These are phyloP conservation scores for Calonectria multiphialidica DNA, from an alignment of 2,329 filamentous ascomycete genomes.

Conservation along the genomic window DNA sequence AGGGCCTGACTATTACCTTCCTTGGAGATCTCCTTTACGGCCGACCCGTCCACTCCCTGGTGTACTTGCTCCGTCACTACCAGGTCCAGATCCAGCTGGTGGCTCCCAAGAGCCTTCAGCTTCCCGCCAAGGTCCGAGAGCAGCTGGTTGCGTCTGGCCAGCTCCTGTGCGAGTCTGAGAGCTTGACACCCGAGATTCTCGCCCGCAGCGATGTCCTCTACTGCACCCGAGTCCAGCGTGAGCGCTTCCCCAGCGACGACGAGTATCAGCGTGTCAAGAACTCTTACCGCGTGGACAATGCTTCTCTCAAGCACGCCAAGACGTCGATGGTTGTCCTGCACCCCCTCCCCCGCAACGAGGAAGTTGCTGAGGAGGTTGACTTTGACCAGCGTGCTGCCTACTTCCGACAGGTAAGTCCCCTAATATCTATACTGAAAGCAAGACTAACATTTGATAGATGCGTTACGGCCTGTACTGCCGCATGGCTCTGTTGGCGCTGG, in stretches of 20 bases:
- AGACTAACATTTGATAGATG: slow-evolving; percentile 73
- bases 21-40: slow-evolving; percentile 93
- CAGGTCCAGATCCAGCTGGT: slow-evolving; percentile 95
- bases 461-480: slow-evolving; percentile 96
- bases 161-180: slow-evolving; percentile 79
- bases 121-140: slow-evolving; percentile 81
- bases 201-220: slow-evolving; percentile 92
- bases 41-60: slow-evolving; percentile 93
- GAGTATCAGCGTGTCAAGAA: slow-evolving; percentile 92
- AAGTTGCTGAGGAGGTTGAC: slow-evolving; percentile 96
- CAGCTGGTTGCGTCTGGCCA: slow-evolving; percentile 81
- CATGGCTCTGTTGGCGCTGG: slow-evolving; percentile 95
- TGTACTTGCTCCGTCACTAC: slow-evolving; percentile 95
- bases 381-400: slow-evolving; percentile 97
- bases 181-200: slow-evolving; percentile 88
- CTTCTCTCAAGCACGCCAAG: slow-evolving; percentile 91
- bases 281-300: slow-evolving; percentile 90
- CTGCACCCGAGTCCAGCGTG: slow-evolving; percentile 96
- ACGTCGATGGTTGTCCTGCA: slow-evolving; percentile 94
- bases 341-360: slow-evolving; percentile 91
- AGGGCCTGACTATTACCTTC: slow-evolving; percentile 96
- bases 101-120: slow-evolving; percentile 80
- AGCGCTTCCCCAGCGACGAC: slow-evolving; percentile 85
- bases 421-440: neutral
- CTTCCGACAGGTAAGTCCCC: slow-evolving; percentile 91